Conservation (phyloP, 2,329 filamentous ascomycete genomes). For the Aspergillus sp. region DNA sequence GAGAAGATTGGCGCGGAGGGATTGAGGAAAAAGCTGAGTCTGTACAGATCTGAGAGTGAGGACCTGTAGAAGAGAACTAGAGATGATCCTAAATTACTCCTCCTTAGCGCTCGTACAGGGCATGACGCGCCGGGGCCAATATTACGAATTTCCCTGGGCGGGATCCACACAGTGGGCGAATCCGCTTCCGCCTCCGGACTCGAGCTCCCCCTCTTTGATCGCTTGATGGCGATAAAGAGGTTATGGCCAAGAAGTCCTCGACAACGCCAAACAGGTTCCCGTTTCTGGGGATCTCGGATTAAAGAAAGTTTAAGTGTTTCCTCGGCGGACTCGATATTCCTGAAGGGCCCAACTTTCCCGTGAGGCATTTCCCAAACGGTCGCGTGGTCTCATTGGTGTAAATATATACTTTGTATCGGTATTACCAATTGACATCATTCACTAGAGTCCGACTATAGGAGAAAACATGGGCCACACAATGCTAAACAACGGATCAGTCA, state of each 20-base stretch:
- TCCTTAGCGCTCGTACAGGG: slow-evolving; percentile 6
- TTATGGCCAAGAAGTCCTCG: not conserved
- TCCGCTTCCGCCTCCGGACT: not conserved
- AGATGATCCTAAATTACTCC: slow-evolving; percentile 7
- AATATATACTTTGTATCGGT: slow-evolving; percentile 3
- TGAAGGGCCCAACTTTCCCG: not conserved
- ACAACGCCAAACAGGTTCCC: not conserved
- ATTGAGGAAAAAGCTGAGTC: slow-evolving; percentile 15
- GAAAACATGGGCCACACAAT: not conserved
- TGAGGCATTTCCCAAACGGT: not conserved
- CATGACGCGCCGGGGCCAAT: slow-evolving; percentile 11
- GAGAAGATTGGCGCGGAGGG: not conserved
- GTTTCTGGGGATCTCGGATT: not conserved
- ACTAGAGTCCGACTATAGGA: not conserved
- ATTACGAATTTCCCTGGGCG: slow-evolving; percentile 12
- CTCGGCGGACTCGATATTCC: not conserved
- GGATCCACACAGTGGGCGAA: slow-evolving; percentile 9
- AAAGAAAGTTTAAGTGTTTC: not conserved
- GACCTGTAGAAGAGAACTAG: slow-evolving; percentile 2
- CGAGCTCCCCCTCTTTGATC: slow-evolving; percentile 12
- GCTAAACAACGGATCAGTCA: not conserved
- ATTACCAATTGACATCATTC: slow-evolving; percentile 9
- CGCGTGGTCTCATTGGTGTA: not conserved
- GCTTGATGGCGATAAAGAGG: not conserved
- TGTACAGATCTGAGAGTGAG: slow-evolving; percentile 11